A percentile compares a stretch with the other conserved stretches of the same genome.
Conservation (phyloP, 2,329 filamentous ascomycete species). For the Claviceps fusiformis region DNA sequence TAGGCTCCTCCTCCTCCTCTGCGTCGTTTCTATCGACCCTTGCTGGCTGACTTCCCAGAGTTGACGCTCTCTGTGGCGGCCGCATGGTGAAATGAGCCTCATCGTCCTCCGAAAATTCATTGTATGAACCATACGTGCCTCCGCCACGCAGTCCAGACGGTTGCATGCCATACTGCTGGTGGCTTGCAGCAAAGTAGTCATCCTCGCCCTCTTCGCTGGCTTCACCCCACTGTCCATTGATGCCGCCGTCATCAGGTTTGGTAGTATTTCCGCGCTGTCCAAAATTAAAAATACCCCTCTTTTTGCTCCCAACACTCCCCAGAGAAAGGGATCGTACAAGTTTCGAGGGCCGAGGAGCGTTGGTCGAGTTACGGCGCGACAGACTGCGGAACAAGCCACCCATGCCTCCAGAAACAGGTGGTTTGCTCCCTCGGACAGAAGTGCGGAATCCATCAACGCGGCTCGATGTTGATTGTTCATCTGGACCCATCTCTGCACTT, state of each 20-base stretch:
- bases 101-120: slow-evolving; percentile 40
- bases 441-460: slow-evolving; percentile 25
- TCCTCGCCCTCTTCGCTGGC: slow-evolving; percentile 31
- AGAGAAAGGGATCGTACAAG: slow-evolving; percentile 49
- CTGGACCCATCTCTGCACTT: slow-evolving; percentile 7
- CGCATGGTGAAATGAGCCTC: slow-evolving; percentile 42
- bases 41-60: slow-evolving; percentile 14
- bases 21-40: slow-evolving; percentile 11
- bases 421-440: slow-evolving; percentile 29
- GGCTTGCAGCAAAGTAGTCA: slow-evolving; percentile 12
- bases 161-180: slow-evolving; percentile 11
- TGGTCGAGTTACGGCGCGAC: slow-evolving; percentile 20
- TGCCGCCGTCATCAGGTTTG: slow-evolving; percentile 34
- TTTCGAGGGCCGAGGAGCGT: slow-evolving; percentile 24
- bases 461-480: slow-evolving; percentile 20
- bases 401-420: slow-evolving; percentile 32
- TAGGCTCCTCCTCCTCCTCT: slow-evolving; percentile 5
- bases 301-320: slow-evolving; percentile 37
- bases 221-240: slow-evolving; percentile 39
- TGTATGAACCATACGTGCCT: slow-evolving; percentile 20
- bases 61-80: slow-evolving; percentile 19
- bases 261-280: slow-evolving; percentile 26
- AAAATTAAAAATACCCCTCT: slow-evolving; percentile 28
- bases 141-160: slow-evolving; percentile 26
- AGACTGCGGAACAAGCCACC: slow-evolving; percentile 34